Base-by-base conservation (phyloP, 768 basidiomycete genomes). In the Leccinum boreale region DNA sequence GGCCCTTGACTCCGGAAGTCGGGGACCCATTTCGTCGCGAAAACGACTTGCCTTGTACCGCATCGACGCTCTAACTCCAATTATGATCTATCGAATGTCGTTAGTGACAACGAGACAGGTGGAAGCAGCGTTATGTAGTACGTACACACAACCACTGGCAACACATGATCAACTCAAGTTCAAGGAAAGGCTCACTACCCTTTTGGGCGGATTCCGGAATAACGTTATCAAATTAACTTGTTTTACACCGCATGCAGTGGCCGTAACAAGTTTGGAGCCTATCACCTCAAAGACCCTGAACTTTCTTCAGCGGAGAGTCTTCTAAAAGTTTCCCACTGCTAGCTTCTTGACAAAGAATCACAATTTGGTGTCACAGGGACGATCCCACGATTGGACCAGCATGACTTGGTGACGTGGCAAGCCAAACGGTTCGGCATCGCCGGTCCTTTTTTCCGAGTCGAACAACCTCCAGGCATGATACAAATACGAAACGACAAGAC, bases 341-440 rank as follows among this genome's bases (percentile, higher is more conserved):
- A 8, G 23, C 5, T 39, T 42, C 57, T 24, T n/a, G 28, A 42
- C 52, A 44, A 53, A 44, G 17, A n/a, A 44, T 19, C 42, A 19
- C 5, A 21, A 44, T 44, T 44, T 44, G 15, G n/a, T n/a, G 39
- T n/a, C 39, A 42, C 39, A 42, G 42, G 42, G 42, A 44, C 19
- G 42, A 44, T 44, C 42, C 42, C 42, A 44, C 42, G 42, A 44
- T 39, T 39, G 36, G 42, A 44, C 42, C n/a, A 19, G 39, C 39
- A 44, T 44, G 19, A 44, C 19, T 44, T 11, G 42, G 5, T 44
- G 42, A 65, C 64, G 53, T 65, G 63, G 60, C 63, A 62, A 44
- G 36, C 17, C 52, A 39, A 21, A 47, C 24, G n/a, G 42, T 31
- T 39, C 42, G 28, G 48, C 33, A 23, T 17, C 17, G 29, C 24